Conservation (phyloP, 179 eudicot genomes). For the Drosera spatulata region DNA sequence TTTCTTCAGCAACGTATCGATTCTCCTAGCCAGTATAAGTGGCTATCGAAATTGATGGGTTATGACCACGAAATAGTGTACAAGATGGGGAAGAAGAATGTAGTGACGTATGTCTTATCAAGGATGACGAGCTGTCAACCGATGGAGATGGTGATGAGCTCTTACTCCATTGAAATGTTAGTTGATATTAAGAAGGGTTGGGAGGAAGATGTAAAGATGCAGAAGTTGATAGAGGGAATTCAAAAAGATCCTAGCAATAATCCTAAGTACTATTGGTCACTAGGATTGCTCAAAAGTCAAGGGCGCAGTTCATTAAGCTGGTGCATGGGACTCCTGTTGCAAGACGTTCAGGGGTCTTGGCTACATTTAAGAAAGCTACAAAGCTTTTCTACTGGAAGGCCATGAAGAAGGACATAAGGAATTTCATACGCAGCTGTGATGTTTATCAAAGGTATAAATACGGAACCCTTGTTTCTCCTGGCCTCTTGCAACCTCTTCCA, state of each 20-base stretch:
- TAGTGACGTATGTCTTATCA: not conserved
- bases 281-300: too few relatives aligned
- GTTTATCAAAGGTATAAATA: not conserved
- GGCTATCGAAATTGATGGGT: not conserved
- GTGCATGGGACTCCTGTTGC: not conserved
- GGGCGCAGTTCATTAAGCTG: not conserved
- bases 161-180: too few relatives aligned
- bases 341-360: not conserved
- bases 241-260: not conserved
- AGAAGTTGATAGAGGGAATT: not conserved
- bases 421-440: not conserved
- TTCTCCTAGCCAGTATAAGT: too few relatives aligned
- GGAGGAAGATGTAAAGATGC: not conserved
- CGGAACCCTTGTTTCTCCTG: not conserved
- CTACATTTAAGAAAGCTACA: not conserved
- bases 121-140: not conserved
- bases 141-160: not conserved
- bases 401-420: not conserved
- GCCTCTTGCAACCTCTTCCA: not conserved
- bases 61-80: not conserved
- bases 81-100: not conserved
- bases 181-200: not conserved
- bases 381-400: not conserved
- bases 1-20: not conserved
- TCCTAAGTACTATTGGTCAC: not conserved